These are phyloP conservation scores for Oehlia diaphana DNA, from an alignment of 192 early-diverging fungal genomes.

Conservation along the genomic window DNA sequence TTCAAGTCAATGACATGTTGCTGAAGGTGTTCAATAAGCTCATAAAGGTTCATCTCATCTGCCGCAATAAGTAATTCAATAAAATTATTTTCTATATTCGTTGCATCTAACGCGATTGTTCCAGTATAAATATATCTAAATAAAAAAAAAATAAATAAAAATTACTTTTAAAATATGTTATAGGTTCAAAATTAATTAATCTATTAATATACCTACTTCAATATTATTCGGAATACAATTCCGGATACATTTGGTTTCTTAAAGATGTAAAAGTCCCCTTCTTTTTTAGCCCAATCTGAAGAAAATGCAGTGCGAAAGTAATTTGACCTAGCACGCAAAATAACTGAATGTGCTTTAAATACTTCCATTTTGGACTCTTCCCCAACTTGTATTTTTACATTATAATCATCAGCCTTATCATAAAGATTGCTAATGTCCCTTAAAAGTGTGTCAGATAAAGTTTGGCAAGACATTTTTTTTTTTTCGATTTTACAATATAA, in stretches of 20 bases:
- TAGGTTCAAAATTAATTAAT: no score
- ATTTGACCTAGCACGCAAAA: conserved; percentile 15
- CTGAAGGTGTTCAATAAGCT: background rate
- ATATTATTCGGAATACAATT: background rate
- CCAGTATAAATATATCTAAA: conserved; percentile 10
- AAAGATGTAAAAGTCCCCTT: background rate
- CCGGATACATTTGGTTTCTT: conserved; percentile 9
- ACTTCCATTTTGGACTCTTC: background rate
- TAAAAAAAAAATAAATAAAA: background rate
- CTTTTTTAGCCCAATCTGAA: background rate
- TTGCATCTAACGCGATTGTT: background rate
- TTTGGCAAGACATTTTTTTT: background rate
- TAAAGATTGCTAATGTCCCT: background rate
- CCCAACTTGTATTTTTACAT: conserved; percentile 7
- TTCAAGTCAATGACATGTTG: background rate
- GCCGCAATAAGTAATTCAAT: background rate
- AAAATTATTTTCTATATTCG: background rate
- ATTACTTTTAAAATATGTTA: no score
- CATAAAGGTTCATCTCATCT: background rate
- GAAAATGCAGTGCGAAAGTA: conserved; percentile 3
- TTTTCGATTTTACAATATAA: no score
- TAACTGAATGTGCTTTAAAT: conserved; percentile 21
- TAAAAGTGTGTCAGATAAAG: background rate
- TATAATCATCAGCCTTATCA: background rate
- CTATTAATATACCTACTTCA: background rate